These are phyloP conservation scores for Astraeus odoratus DNA, from an alignment of 768 basidiomycete genomes.

Conservation along the genomic window DNA sequence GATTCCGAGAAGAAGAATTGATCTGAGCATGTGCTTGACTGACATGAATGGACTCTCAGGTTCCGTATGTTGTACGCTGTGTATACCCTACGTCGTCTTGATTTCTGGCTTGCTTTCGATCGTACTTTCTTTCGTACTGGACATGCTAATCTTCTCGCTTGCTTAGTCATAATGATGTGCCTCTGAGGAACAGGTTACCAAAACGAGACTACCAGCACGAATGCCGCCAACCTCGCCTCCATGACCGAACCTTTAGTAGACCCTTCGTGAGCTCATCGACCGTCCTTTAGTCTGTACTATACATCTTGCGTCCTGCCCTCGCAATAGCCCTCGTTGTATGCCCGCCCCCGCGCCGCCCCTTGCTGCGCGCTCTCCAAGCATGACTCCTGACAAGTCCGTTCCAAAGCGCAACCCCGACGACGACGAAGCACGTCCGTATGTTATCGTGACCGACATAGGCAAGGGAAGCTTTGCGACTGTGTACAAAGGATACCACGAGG, in stretches of 20 bases:
- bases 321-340: slow-evolving; percentile 12
- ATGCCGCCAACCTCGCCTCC: slow-evolving; percentile 13
- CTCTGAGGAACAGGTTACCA: slow-evolving; percentile 20
- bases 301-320: slow-evolving; percentile 8
- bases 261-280: slow-evolving; percentile 19
- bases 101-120: neutral
- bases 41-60: neutral
- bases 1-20: slow-evolving; percentile 33
- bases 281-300: slow-evolving; percentile 2
- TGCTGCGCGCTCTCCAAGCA: slow-evolving; percentile 16
- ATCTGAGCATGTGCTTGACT: neutral
- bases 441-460: slow-evolving; percentile 70
- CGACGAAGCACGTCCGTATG: slow-evolving; percentile 69
- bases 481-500: slow-evolving; percentile 89
- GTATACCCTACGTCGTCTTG: neutral
- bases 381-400: slow-evolving; percentile 22
- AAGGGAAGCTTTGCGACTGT: slow-evolving; percentile 96
- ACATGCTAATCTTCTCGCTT: too few relatives aligned
- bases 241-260: slow-evolving; percentile 7
- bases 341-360: slow-evolving; percentile 13
- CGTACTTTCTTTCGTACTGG: too few relatives aligned
- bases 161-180: slow-evolving; percentile 17
- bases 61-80: neutral
- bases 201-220: too few relatives aligned
- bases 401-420: slow-evolving; percentile 40